Base-by-base conservation (phyloP, 495 filamentous ascomycete species). In the Lepidopterella palustris region DNA sequence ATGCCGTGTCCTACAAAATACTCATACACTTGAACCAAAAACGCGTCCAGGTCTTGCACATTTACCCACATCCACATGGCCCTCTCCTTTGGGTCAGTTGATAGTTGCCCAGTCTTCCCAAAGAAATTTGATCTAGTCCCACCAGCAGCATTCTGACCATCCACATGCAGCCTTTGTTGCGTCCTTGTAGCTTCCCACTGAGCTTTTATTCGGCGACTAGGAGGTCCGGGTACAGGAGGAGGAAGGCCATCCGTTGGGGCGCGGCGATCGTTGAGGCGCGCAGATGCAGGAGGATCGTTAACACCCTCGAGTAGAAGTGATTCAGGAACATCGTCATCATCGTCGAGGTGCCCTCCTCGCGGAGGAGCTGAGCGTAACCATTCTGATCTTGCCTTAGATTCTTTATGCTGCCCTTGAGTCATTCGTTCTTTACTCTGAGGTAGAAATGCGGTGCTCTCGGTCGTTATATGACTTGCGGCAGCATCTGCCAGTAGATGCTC, bases 31-130 rank as follows among this genome's bases (percentile, higher is more conserved):
- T 96, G 87, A 61, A 82, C 79, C 47, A 98, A 80, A 71, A 97
- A 97, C 59, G 84, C 87, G 71, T 98, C 93, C 58, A 98, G 75
- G 68, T 97, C 93, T 45, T 85, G 82, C 28, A 95, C 89, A 68
- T 96, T 97, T 57, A 88, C 88, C 90, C 93, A 98, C 69, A 86
- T 85, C 87, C 92, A 97, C 80, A 96, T 85, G 3, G 93, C 92
- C 71, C 84, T 89, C 65, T 91, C 84, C 73, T 86, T 88, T 11
- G 87, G 85, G 67, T 85, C 83, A 32, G 21, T 53, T n/a, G 57
- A 55, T 31, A 59, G 45, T 6, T 57, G 56, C 6, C 60, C 54
- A 21, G 53, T 29, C 24, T 60, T 42, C 1, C 29, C 49, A 8
- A 53, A 26, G 9, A 20, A 26, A 26, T 21, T 31, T 47, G 57